Evolutionary conservation across 345 rosid genomes (phyloP), one percentile per base, ranked within the genome.

Genomic region (Camelina hispida): DNA sequence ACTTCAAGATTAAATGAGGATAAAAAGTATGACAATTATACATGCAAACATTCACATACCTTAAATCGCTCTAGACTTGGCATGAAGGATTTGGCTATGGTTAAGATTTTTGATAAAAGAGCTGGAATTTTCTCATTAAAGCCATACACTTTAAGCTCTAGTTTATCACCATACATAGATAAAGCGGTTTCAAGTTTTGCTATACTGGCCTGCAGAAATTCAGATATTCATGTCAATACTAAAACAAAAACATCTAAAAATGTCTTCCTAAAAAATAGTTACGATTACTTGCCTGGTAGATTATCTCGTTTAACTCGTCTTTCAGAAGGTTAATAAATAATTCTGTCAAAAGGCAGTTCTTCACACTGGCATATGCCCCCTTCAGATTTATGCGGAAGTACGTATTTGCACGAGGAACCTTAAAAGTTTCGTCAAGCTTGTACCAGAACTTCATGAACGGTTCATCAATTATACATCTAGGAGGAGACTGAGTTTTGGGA

Each of bases 161-260:
- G 80, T 81, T 89, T 90, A 80, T 89, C 97, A 81, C 89, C 72
- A 54, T 68, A 75, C 75, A 85, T 75, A 46, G 93, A 82, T 60
- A 92, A 85, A 56, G 90, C 84, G 37, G 99, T 88, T 84, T 92
- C 97, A 83, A 95, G 83, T 82, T 87, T 95, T 73, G 99, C 97
- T 59, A 95, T 82, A 74, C 91, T 85, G 74, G 99, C 99, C 99
- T 95, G 96, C 77, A 83, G 17, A 35, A 68, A 15, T 3, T n/a
- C 42, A 65, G 17, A 66, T 50, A 59, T 66, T 66, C 34, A 53
- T 51, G 73, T 72, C 69, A 58, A 20, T 40, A 66, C 17, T 43
- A 57, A 58, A 75, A 68, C 34, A 43, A 56, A 68, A 47, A 37
- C 68, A 81, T 30, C 13, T 53, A 66, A 55, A 51, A 69, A 55